These are phyloP conservation scores for Xerocomellus dryophilus DNA, from an alignment of 768 basidiomycete species.

Conservation along the genomic window DNA sequence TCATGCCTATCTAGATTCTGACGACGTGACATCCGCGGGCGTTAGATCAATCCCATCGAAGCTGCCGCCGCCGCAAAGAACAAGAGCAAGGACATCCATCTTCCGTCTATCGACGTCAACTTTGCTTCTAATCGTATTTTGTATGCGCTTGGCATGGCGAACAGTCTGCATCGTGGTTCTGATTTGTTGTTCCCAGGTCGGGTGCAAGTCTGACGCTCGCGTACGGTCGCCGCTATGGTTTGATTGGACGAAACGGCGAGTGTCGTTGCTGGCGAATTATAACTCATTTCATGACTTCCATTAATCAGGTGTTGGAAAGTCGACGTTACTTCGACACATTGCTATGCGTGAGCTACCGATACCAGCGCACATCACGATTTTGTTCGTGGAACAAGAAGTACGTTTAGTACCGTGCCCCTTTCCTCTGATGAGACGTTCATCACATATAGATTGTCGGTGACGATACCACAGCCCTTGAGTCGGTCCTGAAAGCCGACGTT, in stretches of 20 bases:
- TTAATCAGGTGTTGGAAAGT: conserved; percentile 83
- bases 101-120: conserved; percentile 92
- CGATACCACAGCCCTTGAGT: conserved; percentile 87
- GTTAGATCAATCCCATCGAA: conserved; percentile 88
- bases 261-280: not conserved
- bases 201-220: conserved; percentile 86
- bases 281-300: not conserved
- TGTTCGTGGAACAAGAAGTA: conserved; percentile 98
- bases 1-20: not conserved
- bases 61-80: conserved; percentile 74
- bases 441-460: conserved; percentile 77
- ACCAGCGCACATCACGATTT: conserved; percentile 91
- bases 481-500: conserved; percentile 99
- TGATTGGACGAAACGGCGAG: conserved; percentile 84
- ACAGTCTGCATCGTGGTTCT: conserved; percentile 1
- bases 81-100: conserved; percentile 96
- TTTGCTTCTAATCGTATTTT: conserved; percentile 95
- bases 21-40: not conserved
- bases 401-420: conserved; percentile 6
- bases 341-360: conserved; percentile 93
- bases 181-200: conserved; percentile 44
- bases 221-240: conserved; percentile 84
- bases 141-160: conserved; percentile 35
- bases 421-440: not conserved
- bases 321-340: conserved; percentile 90